Base-by-base conservation (phyloP, 2,329 filamentous ascomycete genomes). In the Botrytis pseudocinerea region DNA sequence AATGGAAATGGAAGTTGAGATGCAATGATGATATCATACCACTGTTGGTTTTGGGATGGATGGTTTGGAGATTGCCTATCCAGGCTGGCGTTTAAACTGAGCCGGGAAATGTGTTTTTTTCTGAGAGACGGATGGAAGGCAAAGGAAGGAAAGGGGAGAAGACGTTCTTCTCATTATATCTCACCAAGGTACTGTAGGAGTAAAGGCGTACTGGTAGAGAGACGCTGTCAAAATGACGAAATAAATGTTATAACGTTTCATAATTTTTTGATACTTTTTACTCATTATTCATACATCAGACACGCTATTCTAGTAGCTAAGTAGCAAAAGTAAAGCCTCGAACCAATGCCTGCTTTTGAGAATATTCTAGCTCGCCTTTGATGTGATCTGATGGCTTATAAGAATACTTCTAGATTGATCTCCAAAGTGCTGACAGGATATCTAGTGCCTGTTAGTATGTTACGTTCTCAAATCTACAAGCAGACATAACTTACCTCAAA, bases 361-460 rank as follows among this genome's bases (percentile, higher is more conserved):
- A 35, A 16, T 46, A 22, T 66, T n/a, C 25, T 54, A n/a, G 70
- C 70, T 64, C 57, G 32, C 59, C 25, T 73, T 32, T 28, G 28
- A 57, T 44, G 32, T 51, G 38, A 73, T 35, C 51, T 73, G 48
- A 75, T 82, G 18, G 38, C 38, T 10, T 86, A 97, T 84, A 98
- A 86, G 87, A 99, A 97, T 77, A 93, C 89, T 84, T 98, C 95
- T 46, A 98, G 89, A 83, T 98, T 97, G 82, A 99, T 88, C 86
- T 99, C 96, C 78, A 99, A 84, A 61, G 93, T 94, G 84, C 94
- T 98, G 79, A 97, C 94, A 60, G 96, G 95, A 86, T 95, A 95
- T 85, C 90, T 92, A 72, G 72, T 75, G 77, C 1, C 61, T 16
- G 57, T 79, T 76, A 78, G 76, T 66, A 76, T 51, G 25, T 25